A percentile compares a stretch with the other conserved stretches of the same genome.
phyloP scores from a whole-genome alignment of 2,329 filamentous ascomycete genomes.

The Apiospora arundinis region DNA sequence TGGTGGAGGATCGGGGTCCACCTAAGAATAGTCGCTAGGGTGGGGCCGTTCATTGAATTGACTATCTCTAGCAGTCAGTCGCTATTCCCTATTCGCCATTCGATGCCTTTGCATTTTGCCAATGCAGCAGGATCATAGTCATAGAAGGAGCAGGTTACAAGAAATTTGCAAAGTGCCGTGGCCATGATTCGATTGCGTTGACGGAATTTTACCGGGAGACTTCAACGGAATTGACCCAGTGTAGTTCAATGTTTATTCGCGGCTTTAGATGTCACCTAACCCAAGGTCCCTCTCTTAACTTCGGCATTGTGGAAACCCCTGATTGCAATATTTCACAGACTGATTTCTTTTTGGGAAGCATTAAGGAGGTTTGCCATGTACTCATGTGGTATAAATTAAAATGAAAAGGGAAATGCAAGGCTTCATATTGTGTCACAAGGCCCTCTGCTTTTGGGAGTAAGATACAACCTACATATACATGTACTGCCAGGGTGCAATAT shows the following conservation, averaged over 20 bases:
- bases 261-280: too few species aligned
- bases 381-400: not conserved
- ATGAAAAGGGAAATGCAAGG: not conserved
- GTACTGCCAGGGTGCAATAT: slow-evolving; percentile 9
- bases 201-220: too few species aligned
- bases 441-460: not conserved
- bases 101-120: too few species aligned
- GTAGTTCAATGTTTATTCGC: too few species aligned
- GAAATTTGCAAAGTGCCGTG: too few species aligned
- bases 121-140: too few species aligned
- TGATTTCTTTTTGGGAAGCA: not conserved
- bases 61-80: not conserved
- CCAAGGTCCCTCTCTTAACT: too few species aligned
- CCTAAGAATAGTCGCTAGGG: not conserved
- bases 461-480: slow-evolving; percentile 21
- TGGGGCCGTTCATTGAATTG: not conserved
- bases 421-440: not conserved
- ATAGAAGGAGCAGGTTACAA: too few species aligned
- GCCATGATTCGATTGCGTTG: too few species aligned
- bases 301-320: too few species aligned
- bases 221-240: too few species aligned
- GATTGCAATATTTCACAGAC: not conserved
- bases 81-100: too few species aligned
- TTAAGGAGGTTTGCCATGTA: not conserved
- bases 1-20: not conserved